Percentiles rank a stretch among this genome's conserved stretches.
Conservation (phyloP, 306 rosid genomes). For the Trifolium fragiferum region DNA sequence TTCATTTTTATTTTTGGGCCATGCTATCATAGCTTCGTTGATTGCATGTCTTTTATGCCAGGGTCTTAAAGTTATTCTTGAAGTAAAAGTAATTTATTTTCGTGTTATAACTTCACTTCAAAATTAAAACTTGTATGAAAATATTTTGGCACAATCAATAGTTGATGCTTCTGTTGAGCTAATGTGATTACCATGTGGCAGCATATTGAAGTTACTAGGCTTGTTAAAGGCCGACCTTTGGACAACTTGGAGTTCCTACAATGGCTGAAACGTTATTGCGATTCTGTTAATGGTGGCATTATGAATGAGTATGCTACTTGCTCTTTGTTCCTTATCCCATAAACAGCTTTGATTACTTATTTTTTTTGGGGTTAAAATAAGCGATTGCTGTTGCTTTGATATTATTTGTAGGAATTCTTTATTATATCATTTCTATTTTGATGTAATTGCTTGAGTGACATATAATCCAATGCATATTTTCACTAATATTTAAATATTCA, state of each 20-base stretch:
- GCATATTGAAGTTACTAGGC: slow-evolving; percentile 96
- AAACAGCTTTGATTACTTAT: neutral
- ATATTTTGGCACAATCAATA: slow-evolving; percentile 2
- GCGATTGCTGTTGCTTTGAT: neutral
- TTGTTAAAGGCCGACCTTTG: slow-evolving; percentile 94
- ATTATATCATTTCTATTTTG: slow-evolving; percentile 15
- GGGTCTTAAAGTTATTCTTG: slow-evolving; percentile 21
- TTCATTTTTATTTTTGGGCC: slow-evolving; percentile 1
- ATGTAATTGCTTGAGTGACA: slow-evolving; percentile 16
- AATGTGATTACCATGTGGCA: slow-evolving; percentile 44
- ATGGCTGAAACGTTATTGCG: slow-evolving; percentile 99
- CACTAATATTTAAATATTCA: slow-evolving; percentile 7
- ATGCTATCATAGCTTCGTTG: slow-evolving; percentile 20
- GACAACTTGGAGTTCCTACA: slow-evolving; percentile 98
- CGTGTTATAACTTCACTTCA: slow-evolving; percentile 11
- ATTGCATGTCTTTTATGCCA: slow-evolving; percentile 23
- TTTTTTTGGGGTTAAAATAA: neutral
- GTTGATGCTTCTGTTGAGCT: slow-evolving; percentile 34
- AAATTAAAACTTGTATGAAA: slow-evolving; percentile 11
- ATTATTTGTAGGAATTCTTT: slow-evolving; percentile 15
- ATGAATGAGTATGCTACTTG: slow-evolving; percentile 68
- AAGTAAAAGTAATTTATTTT: slow-evolving; percentile 21
- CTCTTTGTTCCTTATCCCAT: slow-evolving; percentile 18
- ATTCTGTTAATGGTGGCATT: slow-evolving; percentile 97
- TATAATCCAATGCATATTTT: slow-evolving; percentile 7